These are phyloP conservation scores for Colletotrichum sp. DNA, from an alignment of 2,329 filamentous ascomycete genomes.

Conservation along the genomic window DNA sequence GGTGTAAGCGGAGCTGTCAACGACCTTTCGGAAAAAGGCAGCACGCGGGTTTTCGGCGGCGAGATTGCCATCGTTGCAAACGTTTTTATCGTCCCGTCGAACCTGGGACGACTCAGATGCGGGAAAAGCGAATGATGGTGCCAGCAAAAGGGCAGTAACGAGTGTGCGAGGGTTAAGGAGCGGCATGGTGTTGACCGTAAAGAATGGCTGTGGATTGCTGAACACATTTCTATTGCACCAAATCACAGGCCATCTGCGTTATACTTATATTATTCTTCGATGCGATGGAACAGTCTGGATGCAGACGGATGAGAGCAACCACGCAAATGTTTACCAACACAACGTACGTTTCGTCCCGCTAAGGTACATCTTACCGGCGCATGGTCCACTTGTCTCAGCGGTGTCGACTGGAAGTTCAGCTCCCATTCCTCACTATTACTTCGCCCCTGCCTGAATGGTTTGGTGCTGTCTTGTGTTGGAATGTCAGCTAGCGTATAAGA, in stretches of 20 bases:
- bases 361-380: not conserved
- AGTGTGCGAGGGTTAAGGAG: constrained; percentile 6
- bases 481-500: not conserved
- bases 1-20: constrained; percentile 18
- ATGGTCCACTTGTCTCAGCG: not conserved
- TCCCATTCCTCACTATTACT: not conserved
- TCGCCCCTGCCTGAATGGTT: not conserved
- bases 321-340: not conserved
- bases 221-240: not conserved
- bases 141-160: constrained; percentile 18
- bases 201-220: not conserved
- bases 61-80: constrained; percentile 21
- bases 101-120: not conserved
- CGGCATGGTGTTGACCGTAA: not conserved
- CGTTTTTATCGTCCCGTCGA: not conserved
- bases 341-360: not conserved
- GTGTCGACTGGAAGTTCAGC: not conserved
- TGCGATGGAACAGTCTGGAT: not conserved
- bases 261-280: not conserved
- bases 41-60: constrained; percentile 22
- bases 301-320: not conserved
- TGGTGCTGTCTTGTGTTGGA: not conserved
- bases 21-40: constrained; percentile 22
- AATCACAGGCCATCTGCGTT: not conserved
- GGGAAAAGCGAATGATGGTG: constrained; percentile 17